Conservation (phyloP, 1,284 basidiomycete genomes). For the Rhodotorula mucilaginosa region DNA sequence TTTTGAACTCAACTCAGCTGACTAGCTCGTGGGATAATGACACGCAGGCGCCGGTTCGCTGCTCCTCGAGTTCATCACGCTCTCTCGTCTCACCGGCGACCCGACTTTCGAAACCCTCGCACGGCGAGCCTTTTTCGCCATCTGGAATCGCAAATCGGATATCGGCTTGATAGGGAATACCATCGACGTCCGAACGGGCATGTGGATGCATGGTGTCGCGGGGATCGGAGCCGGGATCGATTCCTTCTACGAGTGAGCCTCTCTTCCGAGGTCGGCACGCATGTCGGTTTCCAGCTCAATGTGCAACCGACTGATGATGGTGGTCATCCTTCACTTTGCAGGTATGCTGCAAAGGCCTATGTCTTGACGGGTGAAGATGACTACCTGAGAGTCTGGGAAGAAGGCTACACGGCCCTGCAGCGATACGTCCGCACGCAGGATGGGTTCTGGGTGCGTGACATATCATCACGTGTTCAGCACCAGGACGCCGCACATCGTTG, state of each 20-base stretch:
- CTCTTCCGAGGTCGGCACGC: background rate
- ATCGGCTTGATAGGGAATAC: conserved; percentile 82
- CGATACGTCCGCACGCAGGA: conserved; percentile 73
- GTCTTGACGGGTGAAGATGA: conserved; percentile 65
- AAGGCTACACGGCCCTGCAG: conserved; percentile 84
- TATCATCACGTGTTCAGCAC: conserved; percentile 19
- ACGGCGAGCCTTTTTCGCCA: conserved; percentile 72
- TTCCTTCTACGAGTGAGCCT: conserved; percentile 91
- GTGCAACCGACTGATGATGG: background rate
- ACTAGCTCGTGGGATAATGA: conserved; percentile 55
- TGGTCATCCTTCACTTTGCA: conserved; percentile 40
- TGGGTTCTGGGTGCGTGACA: conserved; percentile 72
- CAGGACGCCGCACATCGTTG: background rate
- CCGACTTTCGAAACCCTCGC: conserved; percentile 69
- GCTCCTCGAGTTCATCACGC: conserved; percentile 84
- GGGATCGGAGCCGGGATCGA: conserved; percentile 89
- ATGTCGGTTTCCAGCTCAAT: too few relatives aligned
- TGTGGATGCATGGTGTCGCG: conserved; percentile 53
- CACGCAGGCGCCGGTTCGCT: conserved; percentile 90
- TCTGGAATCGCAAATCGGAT: conserved; percentile 76
- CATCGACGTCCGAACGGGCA: conserved; percentile 61
- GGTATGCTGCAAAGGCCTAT: conserved; percentile 58
- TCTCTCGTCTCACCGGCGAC: conserved; percentile 83
- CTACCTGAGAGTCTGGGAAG: conserved; percentile 84
- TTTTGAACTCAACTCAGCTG: too few relatives aligned